Base-by-base conservation (phyloP, 148 eudicot genomes). In the Rhododendron henanense region DNA sequence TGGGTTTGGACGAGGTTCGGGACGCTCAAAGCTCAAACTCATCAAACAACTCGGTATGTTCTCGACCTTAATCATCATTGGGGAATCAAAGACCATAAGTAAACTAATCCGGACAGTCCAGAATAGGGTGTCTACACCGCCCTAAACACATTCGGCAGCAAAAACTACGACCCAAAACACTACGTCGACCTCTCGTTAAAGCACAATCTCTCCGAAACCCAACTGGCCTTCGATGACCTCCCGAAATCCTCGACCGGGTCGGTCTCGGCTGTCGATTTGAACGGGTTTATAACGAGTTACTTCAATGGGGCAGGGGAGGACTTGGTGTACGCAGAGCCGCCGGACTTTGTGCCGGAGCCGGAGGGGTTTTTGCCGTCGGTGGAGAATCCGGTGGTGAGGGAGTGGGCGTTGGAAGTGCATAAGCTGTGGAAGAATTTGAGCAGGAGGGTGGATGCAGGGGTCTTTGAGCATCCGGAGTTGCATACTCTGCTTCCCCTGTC, bases 401-500 rank as follows among this genome's bases (percentile, higher is more conserved):
- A 33, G 55, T 96, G 96, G 96, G 45, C 45, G 45, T 41, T 41
- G 45, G 80, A 92, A 87, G 98, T 96, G 31, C 99, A 96, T 85
- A 59, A 89, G 13, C 86, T 96, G 59, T 96, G 99, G 98, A 95
- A 91, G 92, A 94, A 87, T 87, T 89, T 96, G 93, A 94, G 98
- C 63, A 89, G 98, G 85, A 89, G 87, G 79, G 99, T 91, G 23
- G 89, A 94, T 71, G 88, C 84, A 33, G 81, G 39, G 85, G 98
- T 96, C 14, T 84, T 90, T 47, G 84, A 90, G 69, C 48, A 84
- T 47, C 96, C 96, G 35, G 92, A 90, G 0, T 84, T 87, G 88
- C 93, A 93, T 90, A 94, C 96, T 18, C 39, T 96, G 88, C 88
- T 96, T 82, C 94, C 95, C 10, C 55, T 96, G 81, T 87, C 92